Percentiles rank a stretch among this genome's conserved stretches.
Conservation (phyloP, 2,329 filamentous ascomycete species). For the Xylariomycetidae sp. region DNA sequence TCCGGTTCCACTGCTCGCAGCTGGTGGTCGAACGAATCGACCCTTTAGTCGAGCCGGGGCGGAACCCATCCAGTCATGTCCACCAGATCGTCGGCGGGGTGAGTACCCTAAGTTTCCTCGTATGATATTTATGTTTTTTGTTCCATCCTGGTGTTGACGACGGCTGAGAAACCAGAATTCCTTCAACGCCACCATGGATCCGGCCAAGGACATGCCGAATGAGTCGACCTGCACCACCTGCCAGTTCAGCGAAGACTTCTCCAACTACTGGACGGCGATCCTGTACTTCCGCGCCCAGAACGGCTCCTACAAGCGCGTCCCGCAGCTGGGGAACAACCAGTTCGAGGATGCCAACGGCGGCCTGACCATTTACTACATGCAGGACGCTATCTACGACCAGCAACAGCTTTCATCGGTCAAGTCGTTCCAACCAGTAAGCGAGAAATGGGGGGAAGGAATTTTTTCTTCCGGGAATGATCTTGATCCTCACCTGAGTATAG, state of each 20-base stretch:
- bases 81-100: conserved; percentile 48
- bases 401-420: conserved; percentile 34
- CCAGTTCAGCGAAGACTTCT: conserved; percentile 22
- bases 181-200: conserved; percentile 24
- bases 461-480: too few species aligned
- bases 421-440: conserved; percentile 34
- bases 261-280: conserved; percentile 25
- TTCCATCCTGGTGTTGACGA: too few species aligned
- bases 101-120: conserved; percentile 1
- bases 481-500: too few species aligned
- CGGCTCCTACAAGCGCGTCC: conserved; percentile 25
- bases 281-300: conserved; percentile 22
- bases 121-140: neutral
- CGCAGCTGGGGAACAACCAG: conserved; percentile 18
- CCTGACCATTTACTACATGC: conserved; percentile 41
- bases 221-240: conserved; percentile 24
- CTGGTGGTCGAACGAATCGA: conserved; percentile 36
- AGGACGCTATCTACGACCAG: conserved; percentile 24
- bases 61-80: conserved; percentile 43
- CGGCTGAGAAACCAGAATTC: conserved; percentile 20
- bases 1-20: conserved; percentile 39
- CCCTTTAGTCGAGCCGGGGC: conserved; percentile 28
- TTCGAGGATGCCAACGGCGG: conserved; percentile 31
- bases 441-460: too few species aligned
- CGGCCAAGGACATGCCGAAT: conserved; percentile 20